phyloP scores from a whole-genome alignment of 495 filamentous ascomycete species.

The Elaphomyces granulatus region DNA sequence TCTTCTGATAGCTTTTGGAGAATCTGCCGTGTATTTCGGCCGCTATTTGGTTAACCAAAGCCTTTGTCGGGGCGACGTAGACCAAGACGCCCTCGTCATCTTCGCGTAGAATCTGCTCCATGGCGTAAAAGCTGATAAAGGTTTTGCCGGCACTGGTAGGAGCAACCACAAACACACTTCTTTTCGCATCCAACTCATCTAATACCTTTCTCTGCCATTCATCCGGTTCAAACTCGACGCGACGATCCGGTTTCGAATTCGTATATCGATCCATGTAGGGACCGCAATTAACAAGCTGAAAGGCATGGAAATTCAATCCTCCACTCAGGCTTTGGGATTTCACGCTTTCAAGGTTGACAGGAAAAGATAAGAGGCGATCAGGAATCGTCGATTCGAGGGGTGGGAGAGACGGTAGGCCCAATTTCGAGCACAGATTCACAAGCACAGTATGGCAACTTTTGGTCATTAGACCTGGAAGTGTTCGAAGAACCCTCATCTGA shows the following conservation, averaged over 20 bases:
- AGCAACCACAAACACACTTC: constrained; percentile 59
- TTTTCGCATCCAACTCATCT: constrained; percentile 53
- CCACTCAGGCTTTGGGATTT: constrained; percentile 6
- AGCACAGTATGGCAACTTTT: constrained; percentile 16
- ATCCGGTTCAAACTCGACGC: constrained; percentile 58
- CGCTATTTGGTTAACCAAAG: constrained; percentile 70
- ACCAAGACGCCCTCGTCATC: constrained; percentile 55
- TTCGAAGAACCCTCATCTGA: constrained; percentile 1
- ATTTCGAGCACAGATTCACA: constrained; percentile 11
- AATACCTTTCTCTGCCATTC: constrained; percentile 61
- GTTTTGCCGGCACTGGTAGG: constrained; percentile 59
- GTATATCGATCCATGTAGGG: constrained; percentile 61
- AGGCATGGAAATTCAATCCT: constrained; percentile 27
- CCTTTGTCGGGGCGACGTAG: constrained; percentile 72
- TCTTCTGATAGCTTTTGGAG: constrained; percentile 39
- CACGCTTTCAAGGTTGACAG: constrained; percentile 20
- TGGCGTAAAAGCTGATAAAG: constrained; percentile 60
- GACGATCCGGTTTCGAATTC: constrained; percentile 47
- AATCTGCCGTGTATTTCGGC: constrained; percentile 59
- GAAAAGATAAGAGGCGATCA: constrained; percentile 14
- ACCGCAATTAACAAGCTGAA: constrained; percentile 52
- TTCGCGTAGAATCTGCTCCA: constrained; percentile 54
- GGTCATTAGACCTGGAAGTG: constrained; percentile 12
- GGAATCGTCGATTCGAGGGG: constrained; percentile 7
- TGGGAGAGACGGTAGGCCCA: constrained; percentile 18